Base-by-base conservation (phyloP, 495 filamentous ascomycete species). In the Penicillium lividum region DNA sequence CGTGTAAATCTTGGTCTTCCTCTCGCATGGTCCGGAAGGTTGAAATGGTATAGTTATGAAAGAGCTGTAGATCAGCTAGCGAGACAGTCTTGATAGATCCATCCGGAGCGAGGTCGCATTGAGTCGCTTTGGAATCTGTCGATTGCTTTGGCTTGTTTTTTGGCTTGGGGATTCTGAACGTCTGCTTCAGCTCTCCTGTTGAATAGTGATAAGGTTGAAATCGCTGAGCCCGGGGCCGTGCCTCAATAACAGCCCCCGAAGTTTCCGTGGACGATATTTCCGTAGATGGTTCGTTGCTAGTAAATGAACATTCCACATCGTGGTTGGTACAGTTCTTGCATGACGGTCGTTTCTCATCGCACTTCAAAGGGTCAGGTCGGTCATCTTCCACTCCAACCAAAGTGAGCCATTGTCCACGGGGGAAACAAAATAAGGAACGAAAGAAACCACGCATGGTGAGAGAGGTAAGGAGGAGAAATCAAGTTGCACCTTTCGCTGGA, bases 21-120 rank as follows among this genome's bases (percentile, higher is more conserved):
- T 69, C 66, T 15, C 56, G 56, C 44, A 77, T 56, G 13, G 74
- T 78, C 33, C 36, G 50, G 47, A 66, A 72, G 4, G 75, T 75
- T 34, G 63, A 63, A 13, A 71, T 70, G 5, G 61, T 65, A 46
- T 68, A 78, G 45, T 78, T 63, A 48, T 78, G 74, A 45, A 78
- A 68, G 3, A 78, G 66, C n/a, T 69, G 63, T 11, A 78, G 59
- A 42, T 73, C 72, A 3, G 66, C 42, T 7, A 77, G 47, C 1
- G 73, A 75, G 16, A 76, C 63, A 3, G 59, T 62, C 7, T 55
- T 57, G 15, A 30, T 38, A 34, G 15, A 51, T 25, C 18, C 7
- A 5, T 56, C 54, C n/a, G 40, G 25, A 28, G 48, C 34, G 9
- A 52, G 33, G 16, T 60, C 50, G 43, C 42, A 53, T 60, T 56